phyloP scores from a whole-genome alignment of 352 stramenopile species.

The Pythium aristosporum region DNA sequence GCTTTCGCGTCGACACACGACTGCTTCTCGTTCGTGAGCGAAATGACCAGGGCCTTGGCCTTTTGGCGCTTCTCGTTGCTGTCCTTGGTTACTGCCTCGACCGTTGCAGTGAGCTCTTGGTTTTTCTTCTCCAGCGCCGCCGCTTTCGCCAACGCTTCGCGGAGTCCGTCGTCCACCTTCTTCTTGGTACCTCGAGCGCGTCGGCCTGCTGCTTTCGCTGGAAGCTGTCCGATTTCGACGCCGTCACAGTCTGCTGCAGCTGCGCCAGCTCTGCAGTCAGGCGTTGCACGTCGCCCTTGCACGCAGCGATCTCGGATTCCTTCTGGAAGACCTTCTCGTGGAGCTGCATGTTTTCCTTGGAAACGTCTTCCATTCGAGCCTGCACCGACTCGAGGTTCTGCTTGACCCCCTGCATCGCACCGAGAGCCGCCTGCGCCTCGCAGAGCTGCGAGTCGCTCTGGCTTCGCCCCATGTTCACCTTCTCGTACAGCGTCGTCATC shows the following conservation, averaged over 20 bases:
- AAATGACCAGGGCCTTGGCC: slow-evolving; percentile 63
- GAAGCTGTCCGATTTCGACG: slow-evolving; percentile 44
- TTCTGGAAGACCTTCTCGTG: slow-evolving; percentile 58
- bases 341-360: slow-evolving; percentile 52
- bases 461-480: slow-evolving; percentile 55
- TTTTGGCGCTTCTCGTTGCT: slow-evolving; percentile 72
- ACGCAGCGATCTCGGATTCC: slow-evolving; percentile 42
- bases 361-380: slow-evolving; percentile 43
- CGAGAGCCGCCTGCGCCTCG: slow-evolving; percentile 47
- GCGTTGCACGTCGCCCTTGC: slow-evolving; percentile 47
- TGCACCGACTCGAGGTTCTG: slow-evolving; percentile 37
- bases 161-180: slow-evolving; percentile 37
- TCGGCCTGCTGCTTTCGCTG: slow-evolving; percentile 44
- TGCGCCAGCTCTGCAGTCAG: slow-evolving; percentile 40
- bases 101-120: slow-evolving; percentile 39
- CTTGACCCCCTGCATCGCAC: slow-evolving; percentile 41
- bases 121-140: slow-evolving; percentile 55
- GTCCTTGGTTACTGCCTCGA: slow-evolving; percentile 51
- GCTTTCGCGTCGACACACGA: slow-evolving; percentile 40
- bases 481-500: slow-evolving; percentile 55
- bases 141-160: slow-evolving; percentile 39
- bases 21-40: slow-evolving; percentile 67
- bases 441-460: slow-evolving; percentile 59
- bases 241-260: slow-evolving; percentile 41
- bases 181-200: slow-evolving; percentile 47